Percentiles rank a stretch among this genome's conserved stretches.
Conservation (phyloP, 2,329 filamentous ascomycete genomes). For the Trichoderma breve region DNA sequence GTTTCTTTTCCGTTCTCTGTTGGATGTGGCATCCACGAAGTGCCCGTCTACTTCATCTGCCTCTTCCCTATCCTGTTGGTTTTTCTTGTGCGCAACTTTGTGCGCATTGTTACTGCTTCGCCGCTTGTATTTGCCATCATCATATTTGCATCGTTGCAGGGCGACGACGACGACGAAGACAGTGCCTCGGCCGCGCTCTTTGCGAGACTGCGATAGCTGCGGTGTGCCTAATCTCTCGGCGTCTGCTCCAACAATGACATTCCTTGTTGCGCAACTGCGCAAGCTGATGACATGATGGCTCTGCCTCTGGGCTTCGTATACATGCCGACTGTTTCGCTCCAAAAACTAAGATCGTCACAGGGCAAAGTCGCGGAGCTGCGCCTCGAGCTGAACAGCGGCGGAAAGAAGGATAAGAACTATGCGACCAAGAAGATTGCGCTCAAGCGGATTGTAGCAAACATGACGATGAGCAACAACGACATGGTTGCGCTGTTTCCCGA, state of each 20-base stretch:
- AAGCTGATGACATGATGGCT: slow-evolving; percentile 26
- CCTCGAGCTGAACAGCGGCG: slow-evolving; percentile 86
- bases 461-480: slow-evolving; percentile 99
- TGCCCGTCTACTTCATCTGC: neutral
- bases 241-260: neutral
- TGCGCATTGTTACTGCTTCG: neutral
- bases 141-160: neutral
- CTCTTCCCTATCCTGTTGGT: slow-evolving; percentile 21
- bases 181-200: neutral
- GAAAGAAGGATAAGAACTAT: slow-evolving; percentile 98
- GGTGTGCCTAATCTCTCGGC: neutral
- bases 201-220: neutral
- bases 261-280: slow-evolving; percentile 3
- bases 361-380: slow-evolving; percentile 98
- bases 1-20: slow-evolving; percentile 19
- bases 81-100: neutral
- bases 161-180: neutral
- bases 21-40: neutral
- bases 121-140: neutral
- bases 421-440: slow-evolving; percentile 93
- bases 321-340: slow-evolving; percentile 44
- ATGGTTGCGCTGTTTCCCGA: slow-evolving; percentile 98
- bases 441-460: slow-evolving; percentile 99
- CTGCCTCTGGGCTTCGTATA: slow-evolving; percentile 53
- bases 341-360: slow-evolving; percentile 64